phyloP scores from a whole-genome alignment of 106 monocot species.

The Vanilla planifolia region DNA sequence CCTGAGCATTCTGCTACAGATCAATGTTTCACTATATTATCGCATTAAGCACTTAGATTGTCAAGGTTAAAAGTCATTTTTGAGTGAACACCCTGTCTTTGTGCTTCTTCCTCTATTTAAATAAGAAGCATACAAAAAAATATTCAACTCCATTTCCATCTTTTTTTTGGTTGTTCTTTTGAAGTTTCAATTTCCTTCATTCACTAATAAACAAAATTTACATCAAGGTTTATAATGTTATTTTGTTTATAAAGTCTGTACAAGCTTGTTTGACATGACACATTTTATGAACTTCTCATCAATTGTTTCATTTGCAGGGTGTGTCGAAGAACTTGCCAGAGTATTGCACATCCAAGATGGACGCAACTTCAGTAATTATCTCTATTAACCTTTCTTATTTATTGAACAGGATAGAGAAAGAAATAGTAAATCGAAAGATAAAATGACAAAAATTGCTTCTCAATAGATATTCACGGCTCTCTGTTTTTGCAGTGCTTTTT shows the following conservation, averaged over 20 bases:
- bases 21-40: too few species aligned
- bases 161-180: not conserved
- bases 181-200: not conserved
- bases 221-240: too few species aligned
- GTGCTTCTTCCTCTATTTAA: too few species aligned
- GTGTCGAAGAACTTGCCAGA: slow-evolving; percentile 47
- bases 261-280: not conserved
- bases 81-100: too few species aligned
- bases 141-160: too few species aligned
- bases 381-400: not conserved
- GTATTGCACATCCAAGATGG: slow-evolving; percentile 66
- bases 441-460: not conserved
- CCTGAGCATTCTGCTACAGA: too few species aligned
- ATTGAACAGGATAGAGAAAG: not conserved
- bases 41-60: too few species aligned
- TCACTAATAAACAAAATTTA: too few species aligned
- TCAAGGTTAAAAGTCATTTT: too few species aligned
- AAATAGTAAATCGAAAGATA: too few species aligned
- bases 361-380: slow-evolving; percentile 63
- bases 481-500: slow-evolving; percentile 81
- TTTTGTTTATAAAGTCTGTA: not conserved
- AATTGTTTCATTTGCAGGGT: slow-evolving; percentile 29
- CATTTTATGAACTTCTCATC: not conserved
- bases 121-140: too few species aligned
- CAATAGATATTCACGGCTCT: not conserved